Percentiles rank a stretch among this genome's conserved stretches.
Conservation (phyloP, 106 monocot species). For the Amphibolis antarctica region DNA sequence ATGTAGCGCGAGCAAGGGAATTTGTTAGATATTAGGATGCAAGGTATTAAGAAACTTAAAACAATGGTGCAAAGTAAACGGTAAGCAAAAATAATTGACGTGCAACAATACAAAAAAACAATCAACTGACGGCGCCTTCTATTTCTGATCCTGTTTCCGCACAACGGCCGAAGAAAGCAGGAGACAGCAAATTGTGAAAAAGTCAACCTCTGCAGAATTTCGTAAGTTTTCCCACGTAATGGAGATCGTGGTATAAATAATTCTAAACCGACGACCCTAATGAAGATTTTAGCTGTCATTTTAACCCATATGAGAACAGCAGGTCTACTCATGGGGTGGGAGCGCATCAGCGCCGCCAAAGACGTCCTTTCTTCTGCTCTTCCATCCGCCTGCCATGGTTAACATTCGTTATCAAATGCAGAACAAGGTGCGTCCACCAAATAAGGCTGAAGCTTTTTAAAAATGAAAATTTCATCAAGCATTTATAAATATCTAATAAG, state of each 20-base stretch:
- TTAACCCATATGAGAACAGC: not conserved
- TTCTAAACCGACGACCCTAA: not conserved
- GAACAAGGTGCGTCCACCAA: not conserved
- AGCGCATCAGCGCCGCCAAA: constrained; percentile 44
- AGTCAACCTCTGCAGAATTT: not conserved
- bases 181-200: not conserved
- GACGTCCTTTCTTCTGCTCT: constrained; percentile 58
- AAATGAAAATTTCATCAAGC: not conserved
- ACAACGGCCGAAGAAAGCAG: not conserved
- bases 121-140: not conserved
- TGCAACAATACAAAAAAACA: not conserved
- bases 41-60: no score
- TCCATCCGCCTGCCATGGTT: constrained; percentile 56
- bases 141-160: not conserved
- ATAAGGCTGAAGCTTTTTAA: not conserved
- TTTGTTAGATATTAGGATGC: no score
- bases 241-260: not conserved
- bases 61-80: no score
- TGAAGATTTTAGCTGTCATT: not conserved
- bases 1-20: no score
- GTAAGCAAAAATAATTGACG: no score
- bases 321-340: not conserved
- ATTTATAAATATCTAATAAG: no score
- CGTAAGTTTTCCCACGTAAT: not conserved
- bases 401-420: not conserved